phyloP scores from a whole-genome alignment of 345 rosid species.

The Lenwebbia sp. region DNA sequence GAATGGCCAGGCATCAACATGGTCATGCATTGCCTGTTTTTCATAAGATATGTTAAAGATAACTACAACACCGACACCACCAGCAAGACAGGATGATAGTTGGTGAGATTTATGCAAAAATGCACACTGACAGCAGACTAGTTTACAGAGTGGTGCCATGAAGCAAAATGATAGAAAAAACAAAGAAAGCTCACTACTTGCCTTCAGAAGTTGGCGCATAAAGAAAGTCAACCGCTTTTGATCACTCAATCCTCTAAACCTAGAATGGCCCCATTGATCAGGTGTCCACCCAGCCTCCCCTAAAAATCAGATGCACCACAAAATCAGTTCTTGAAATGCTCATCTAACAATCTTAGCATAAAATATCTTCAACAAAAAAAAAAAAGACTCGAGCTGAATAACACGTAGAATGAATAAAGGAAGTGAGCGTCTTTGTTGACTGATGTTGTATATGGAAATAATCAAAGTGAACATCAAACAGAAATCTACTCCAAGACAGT shows the following conservation, averaged over 20 bases:
- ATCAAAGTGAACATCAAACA: background rate
- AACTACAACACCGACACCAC: background rate
- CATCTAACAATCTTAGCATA: background rate
- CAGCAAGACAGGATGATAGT: background rate
- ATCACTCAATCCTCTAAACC: conserved; percentile 51
- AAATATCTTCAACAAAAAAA: background rate
- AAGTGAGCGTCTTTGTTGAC: background rate
- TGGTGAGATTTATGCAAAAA: background rate
- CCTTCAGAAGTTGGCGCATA: conserved; percentile 94
- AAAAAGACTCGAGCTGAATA: background rate
- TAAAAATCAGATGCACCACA: background rate
- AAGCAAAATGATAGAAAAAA: background rate
- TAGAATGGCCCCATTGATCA: conserved; percentile 91
- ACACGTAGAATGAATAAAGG: background rate
- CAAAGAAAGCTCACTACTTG: conserved; percentile 7
- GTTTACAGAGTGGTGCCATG: background rate
- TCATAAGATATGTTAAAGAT: background rate
- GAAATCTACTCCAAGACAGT: background rate
- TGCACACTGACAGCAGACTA: background rate
- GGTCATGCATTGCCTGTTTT: conserved; percentile 87
- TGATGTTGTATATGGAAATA: background rate
- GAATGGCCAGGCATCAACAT: conserved; percentile 97
- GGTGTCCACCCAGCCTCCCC: conserved; percentile 98
- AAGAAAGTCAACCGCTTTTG: conserved; percentile 71
- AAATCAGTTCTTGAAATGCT: background rate